Conservation (phyloP, 257 asterid genomes). For the Solanum sejunctum region DNA sequence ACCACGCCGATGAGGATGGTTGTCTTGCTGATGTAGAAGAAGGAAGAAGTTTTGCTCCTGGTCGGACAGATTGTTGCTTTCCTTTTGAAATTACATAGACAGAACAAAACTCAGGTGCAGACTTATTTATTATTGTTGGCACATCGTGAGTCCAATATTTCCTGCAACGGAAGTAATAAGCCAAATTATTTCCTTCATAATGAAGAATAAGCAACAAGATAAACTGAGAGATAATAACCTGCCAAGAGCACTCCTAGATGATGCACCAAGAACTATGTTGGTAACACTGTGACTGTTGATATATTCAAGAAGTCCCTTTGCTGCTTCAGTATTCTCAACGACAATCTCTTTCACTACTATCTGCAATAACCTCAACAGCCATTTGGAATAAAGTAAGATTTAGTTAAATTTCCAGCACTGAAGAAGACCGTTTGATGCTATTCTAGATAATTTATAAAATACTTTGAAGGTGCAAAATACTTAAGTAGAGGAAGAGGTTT, state of each 20-base stretch:
- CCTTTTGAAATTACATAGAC: constrained; percentile 57
- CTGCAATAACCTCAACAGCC: constrained; percentile 22
- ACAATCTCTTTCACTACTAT: constrained; percentile 34
- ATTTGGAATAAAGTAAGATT: not conserved
- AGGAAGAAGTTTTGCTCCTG: constrained; percentile 23
- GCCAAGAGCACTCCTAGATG: constrained; percentile 24
- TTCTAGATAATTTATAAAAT: not conserved
- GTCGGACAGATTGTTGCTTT: constrained; percentile 45
- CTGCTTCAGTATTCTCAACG: constrained; percentile 44
- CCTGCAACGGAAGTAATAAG: constrained; percentile 17
- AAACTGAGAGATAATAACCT: constrained; percentile 14
- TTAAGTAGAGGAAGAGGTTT: not conserved
- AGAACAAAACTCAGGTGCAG: constrained; percentile 66
- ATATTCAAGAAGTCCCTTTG: constrained; percentile 42
- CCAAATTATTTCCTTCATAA: not conserved
- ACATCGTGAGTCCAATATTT: constrained; percentile 49
- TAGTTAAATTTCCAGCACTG: not conserved
- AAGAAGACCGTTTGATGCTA: not conserved
- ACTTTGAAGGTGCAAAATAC: not conserved
- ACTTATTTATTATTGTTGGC: constrained; percentile 53
- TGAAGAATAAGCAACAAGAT: not conserved
- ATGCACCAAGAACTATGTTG: constrained; percentile 61
- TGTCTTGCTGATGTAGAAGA: constrained; percentile 9
- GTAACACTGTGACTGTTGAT: constrained; percentile 28
- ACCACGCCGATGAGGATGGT: not conserved